Conservation (phyloP, 176 grass and related monocot species). For the Hsuehochloa calcarea region DNA sequence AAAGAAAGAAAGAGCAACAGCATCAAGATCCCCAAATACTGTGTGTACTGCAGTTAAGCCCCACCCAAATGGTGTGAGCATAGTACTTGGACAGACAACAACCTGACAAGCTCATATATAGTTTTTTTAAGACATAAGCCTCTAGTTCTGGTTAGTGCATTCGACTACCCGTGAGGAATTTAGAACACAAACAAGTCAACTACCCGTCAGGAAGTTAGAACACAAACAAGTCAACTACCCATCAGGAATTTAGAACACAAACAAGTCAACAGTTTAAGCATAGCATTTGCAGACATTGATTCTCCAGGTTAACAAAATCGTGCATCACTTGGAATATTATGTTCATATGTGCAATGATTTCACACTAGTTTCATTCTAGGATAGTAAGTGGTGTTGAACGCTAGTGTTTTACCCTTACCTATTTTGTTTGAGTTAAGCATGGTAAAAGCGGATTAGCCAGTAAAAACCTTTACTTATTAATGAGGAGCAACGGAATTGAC, state of each 20-base stretch:
- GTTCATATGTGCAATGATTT: not conserved
- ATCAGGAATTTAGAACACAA: not conserved
- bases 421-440: not conserved
- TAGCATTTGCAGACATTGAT: not conserved
- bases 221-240: not conserved
- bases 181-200: not conserved
- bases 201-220: not conserved
- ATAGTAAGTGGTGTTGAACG: not conserved
- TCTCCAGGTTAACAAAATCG: not conserved
- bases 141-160: no score
- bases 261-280: not conserved
- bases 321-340: not conserved
- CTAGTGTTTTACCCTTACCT: not conserved
- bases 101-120: not conserved
- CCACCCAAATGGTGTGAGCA: not conserved
- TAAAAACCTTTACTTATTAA: not conserved
- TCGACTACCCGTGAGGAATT: not conserved
- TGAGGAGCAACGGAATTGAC: not conserved
- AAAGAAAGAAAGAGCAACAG: not conserved
- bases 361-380: not conserved
- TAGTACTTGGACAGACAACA: not conserved
- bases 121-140: not conserved
- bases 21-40: constrained; percentile 7
- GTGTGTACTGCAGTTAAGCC: not conserved
- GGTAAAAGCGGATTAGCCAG: not conserved